Evolutionary conservation across 2,329 filamentous ascomycete species (phyloP).

Genomic region (Moelleriella libera): DNA sequence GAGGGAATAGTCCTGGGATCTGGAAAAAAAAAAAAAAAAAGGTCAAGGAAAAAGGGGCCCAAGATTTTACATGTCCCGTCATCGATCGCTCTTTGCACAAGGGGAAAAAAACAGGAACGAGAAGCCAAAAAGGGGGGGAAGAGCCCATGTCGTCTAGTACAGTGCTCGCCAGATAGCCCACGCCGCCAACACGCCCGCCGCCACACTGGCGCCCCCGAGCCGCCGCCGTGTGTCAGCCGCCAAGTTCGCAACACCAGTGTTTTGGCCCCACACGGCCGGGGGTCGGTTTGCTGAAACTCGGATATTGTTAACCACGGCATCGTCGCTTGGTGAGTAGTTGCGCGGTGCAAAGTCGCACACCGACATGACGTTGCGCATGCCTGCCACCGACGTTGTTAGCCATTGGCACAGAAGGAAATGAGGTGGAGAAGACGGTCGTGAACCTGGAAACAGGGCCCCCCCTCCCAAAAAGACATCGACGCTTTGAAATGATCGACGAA

Average conservation of each 20-base stretch:
- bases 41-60: neutral
- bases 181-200: neutral
- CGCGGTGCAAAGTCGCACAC: neutral
- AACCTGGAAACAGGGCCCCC: too few relatives aligned
- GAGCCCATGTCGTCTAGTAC: neutral
- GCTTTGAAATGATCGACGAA: too few relatives aligned
- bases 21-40: neutral
- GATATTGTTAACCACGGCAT: neutral
- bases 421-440: too few relatives aligned
- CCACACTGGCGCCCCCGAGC: neutral
- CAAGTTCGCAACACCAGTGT: neutral
- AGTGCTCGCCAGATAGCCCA: neutral
- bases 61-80: too few relatives aligned
- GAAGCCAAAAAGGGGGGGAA: neutral
- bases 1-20: neutral
- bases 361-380: neutral
- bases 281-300: neutral
- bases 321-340: neutral
- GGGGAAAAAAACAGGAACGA: too few relatives aligned
- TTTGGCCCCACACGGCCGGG: neutral
- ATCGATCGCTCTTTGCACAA: too few relatives aligned
- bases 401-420: too few relatives aligned
- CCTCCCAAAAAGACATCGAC: too few relatives aligned
- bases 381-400: too few relatives aligned
- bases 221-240: neutral